Conservation (phyloP, 331 rosid species). For the Phaseolus coccineus region DNA sequence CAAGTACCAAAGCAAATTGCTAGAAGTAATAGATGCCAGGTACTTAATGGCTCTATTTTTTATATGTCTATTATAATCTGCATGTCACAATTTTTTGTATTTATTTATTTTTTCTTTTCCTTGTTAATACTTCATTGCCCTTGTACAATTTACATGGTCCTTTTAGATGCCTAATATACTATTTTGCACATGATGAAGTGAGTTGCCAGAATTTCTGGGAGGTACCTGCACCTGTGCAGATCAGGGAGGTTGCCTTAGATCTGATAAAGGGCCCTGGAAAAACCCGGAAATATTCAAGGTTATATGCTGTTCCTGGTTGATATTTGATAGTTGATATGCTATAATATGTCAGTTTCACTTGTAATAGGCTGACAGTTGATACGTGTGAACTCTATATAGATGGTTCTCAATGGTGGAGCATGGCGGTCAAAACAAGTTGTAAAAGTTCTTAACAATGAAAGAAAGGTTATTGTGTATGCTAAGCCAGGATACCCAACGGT, state of each 20-base stretch:
- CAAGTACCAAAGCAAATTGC: conserved; percentile 92
- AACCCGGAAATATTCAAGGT: conserved; percentile 94
- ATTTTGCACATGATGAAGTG: conserved; percentile 63
- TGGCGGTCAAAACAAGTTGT: conserved; percentile 88
- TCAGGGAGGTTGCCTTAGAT: conserved; percentile 88
- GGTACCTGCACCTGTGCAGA: conserved; percentile 90
- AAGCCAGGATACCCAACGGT: conserved; percentile 92
- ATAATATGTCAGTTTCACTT: not conserved
- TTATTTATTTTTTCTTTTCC: conserved; percentile 6
- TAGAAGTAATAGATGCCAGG: conserved; percentile 95
- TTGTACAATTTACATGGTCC: conserved; percentile 16
- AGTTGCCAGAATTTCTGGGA: conserved; percentile 96
- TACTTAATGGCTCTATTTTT: conserved; percentile 43
- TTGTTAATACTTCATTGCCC: conserved; percentile 9
- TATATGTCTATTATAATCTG: not conserved
- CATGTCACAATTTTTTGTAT: not conserved
- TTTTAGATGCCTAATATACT: conserved; percentile 32
- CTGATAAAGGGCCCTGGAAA: conserved; percentile 99
- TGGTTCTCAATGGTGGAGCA: conserved; percentile 87
- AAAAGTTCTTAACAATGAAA: conserved; percentile 83
- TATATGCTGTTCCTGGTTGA: conserved; percentile 20
- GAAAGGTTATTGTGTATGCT: conserved; percentile 87
- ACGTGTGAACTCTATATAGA: conserved; percentile 53
- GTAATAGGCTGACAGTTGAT: conserved; percentile 39
- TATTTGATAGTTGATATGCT: conserved; percentile 21